Conservation (phyloP, 2,329 filamentous ascomycete genomes). For the Colletotrichum sojae region DNA sequence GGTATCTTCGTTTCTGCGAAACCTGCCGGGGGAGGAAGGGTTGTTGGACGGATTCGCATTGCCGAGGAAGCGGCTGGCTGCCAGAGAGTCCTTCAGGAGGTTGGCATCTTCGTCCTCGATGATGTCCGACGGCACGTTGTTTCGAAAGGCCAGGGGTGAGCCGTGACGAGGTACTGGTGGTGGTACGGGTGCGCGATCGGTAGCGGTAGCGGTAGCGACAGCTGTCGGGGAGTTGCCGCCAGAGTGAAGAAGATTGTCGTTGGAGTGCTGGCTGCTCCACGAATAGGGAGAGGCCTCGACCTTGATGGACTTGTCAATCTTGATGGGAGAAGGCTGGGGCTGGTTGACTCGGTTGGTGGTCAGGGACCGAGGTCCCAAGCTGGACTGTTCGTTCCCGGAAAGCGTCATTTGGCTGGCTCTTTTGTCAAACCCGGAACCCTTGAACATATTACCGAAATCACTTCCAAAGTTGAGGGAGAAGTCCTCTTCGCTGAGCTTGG, state of each 20-base stretch:
- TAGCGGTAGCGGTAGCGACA: constrained; percentile 45
- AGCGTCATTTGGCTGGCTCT: constrained; percentile 65
- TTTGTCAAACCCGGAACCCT: constrained; percentile 65
- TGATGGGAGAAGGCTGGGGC: constrained; percentile 60
- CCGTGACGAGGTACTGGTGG: constrained; percentile 59
- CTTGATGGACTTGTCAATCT: constrained; percentile 60
- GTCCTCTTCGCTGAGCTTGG: constrained; percentile 59
- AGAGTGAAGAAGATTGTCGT: constrained; percentile 62
- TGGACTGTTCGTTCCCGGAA: constrained; percentile 52
- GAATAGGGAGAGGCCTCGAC: constrained; percentile 64
- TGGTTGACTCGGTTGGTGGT: constrained; percentile 62
- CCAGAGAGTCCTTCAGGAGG: constrained; percentile 66
- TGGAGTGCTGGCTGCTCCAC: constrained; percentile 66
- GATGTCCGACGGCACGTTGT: constrained; percentile 54
- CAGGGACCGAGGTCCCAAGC: constrained; percentile 57
- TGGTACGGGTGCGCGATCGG: constrained; percentile 50
- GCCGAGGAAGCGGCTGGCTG: constrained; percentile 62
- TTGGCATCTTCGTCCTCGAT: constrained; percentile 68
- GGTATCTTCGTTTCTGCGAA: constrained; percentile 58
- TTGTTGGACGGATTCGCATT: constrained; percentile 20
- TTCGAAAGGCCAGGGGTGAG: constrained; percentile 48
- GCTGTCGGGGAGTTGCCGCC: constrained; percentile 49
- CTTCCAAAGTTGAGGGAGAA: constrained; percentile 68
- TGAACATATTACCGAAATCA: constrained; percentile 70
- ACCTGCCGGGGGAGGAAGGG: constrained; percentile 46